Conservation (phyloP, 306 rosid genomes). For the Glycine tomentella region DNA sequence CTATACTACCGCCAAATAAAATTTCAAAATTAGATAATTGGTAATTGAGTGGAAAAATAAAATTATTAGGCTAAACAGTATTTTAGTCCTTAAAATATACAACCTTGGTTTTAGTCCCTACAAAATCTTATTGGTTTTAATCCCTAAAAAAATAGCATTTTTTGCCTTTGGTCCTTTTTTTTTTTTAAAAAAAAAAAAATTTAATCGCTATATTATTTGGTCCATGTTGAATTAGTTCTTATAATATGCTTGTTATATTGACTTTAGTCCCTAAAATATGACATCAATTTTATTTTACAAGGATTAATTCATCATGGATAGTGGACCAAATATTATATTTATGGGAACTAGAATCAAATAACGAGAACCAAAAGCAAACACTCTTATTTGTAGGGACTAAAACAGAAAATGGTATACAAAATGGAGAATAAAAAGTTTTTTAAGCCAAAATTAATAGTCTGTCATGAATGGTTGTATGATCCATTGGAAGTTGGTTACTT, state of each 20-base stretch:
- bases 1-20: not conserved
- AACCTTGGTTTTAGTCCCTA: not conserved
- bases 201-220: not conserved
- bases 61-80: not conserved
- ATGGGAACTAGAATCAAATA: not conserved
- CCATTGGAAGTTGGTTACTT: conserved; percentile 4
- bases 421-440: not conserved
- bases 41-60: conserved; percentile 12
- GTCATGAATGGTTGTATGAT: not conserved
- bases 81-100: not conserved
- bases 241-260: not conserved
- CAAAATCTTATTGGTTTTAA: not conserved
- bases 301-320: not conserved
- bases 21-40: conserved; percentile 27
- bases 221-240: not conserved
- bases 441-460: not conserved
- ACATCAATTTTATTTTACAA: not conserved
- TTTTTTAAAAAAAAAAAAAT: too few relatives aligned
- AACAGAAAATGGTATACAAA: not conserved
- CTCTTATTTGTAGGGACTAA: not conserved
- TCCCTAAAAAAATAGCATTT: not conserved
- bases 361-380: not conserved
- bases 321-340: not conserved
- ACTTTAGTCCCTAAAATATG: not conserved
- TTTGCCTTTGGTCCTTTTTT: not conserved